A percentile compares a stretch with the other conserved stretches of the same genome.
phyloP scores from a whole-genome alignment of 305 asterid genomes.

The Solanum chacoense region DNA sequence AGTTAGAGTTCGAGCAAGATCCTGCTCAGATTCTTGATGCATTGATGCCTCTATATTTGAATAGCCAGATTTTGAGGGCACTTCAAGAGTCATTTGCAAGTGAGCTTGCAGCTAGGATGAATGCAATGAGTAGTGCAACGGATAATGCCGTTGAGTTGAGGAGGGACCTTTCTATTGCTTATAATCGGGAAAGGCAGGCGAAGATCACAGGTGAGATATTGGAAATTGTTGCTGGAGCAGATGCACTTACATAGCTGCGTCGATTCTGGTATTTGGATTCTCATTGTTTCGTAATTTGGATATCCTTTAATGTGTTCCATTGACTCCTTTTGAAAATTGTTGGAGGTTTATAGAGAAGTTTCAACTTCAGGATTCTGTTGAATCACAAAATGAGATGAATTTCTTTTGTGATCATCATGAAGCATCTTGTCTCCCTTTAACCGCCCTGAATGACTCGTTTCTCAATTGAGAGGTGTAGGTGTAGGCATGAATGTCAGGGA shows the following conservation, averaged over 20 bases:
- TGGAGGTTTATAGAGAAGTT: neutral
- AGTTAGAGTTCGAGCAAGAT: constrained; percentile 66
- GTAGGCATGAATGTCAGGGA: neutral
- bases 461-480: neutral
- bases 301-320: neutral
- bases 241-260: constrained; percentile 27
- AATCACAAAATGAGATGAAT: neutral
- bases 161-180: constrained; percentile 41
- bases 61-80: constrained; percentile 73
- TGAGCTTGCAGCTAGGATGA: constrained; percentile 67
- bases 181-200: constrained; percentile 62
- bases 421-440: neutral
- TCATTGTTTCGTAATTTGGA: neutral
- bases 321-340: neutral
- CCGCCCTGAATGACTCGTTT: neutral
- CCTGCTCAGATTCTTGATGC: constrained; percentile 90
- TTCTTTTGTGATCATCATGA: neutral
- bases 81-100: constrained; percentile 79
- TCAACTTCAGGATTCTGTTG: neutral
- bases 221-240: constrained; percentile 82
- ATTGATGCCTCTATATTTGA: constrained; percentile 72
- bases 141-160: constrained; percentile 65
- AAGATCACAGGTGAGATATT: constrained; percentile 65
- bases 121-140: constrained; percentile 68
- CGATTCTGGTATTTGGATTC: neutral